Evolutionary conservation across 1,139 yeast species (phyloP).

Genomic region (Sugiyamaella castrensis): DNA sequence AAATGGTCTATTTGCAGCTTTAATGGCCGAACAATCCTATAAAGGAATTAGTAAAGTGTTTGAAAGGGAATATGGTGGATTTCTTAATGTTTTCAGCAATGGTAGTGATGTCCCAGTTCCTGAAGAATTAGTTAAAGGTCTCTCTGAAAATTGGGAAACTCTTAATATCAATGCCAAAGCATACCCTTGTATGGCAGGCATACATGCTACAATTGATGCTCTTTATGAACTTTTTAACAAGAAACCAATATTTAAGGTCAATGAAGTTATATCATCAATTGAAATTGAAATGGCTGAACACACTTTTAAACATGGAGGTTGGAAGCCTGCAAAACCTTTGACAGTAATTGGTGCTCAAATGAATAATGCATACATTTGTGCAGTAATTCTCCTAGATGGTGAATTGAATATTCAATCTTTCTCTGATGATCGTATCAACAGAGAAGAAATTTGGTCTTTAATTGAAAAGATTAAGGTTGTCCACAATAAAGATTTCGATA

Average conservation of each 20-base stretch:
- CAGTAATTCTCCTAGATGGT: conserved; percentile 17
- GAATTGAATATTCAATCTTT: conserved; percentile 8
- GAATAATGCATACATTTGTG: conserved; percentile 19
- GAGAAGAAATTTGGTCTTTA: conserved; percentile 17
- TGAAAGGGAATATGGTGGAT: conserved; percentile 18
- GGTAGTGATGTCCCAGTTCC: conserved; percentile 10
- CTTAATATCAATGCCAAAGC: conserved; percentile 15
- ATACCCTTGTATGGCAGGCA: conserved; percentile 20
- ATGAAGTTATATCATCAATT: conserved; percentile 1
- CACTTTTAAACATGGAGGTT: conserved; percentile 18
- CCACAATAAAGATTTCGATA: conserved; percentile 6
- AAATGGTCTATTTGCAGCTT: conserved; percentile 18
- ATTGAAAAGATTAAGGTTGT: conserved; percentile 15
- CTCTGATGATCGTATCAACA: conserved; percentile 13
- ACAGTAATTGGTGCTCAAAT: conserved; percentile 20
- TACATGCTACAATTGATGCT: conserved; percentile 19
- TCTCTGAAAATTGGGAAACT: conserved; percentile 14
- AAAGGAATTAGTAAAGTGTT: conserved; percentile 17
- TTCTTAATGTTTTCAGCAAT: conserved; percentile 10
- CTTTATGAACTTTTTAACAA: conserved; percentile 10
- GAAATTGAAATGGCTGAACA: conserved; percentile 17
- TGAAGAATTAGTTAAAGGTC: conserved; percentile 11
- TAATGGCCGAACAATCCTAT: conserved; percentile 17
- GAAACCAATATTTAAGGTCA: neutral
- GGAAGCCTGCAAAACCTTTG: conserved; percentile 15